A percentile compares a stretch with the other conserved stretches of the same genome.
Conservation (phyloP, 345 rosid genomes). For the Pseudoturritis turrita region DNA sequence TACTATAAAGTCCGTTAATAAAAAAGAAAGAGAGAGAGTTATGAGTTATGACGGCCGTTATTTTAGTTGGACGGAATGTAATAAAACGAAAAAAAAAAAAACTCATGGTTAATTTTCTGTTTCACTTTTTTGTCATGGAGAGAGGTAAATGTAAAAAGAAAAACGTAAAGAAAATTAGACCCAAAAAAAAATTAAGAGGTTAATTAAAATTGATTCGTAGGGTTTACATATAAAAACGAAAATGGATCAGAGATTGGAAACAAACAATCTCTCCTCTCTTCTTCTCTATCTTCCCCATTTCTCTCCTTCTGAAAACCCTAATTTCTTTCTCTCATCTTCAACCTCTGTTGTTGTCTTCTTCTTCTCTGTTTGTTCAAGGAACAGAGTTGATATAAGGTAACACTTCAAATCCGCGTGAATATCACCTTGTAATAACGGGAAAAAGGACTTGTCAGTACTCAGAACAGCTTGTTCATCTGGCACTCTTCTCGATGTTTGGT, state of each 20-base stretch:
- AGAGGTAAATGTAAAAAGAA: background rate
- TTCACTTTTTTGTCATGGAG: background rate
- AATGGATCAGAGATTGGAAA: conserved; percentile 25
- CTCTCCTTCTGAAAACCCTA: conserved; percentile 27
- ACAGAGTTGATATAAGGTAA: conserved; percentile 10
- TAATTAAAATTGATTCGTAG: conserved; percentile 18
- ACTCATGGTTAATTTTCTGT: background rate
- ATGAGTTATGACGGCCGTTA: conserved; percentile 30
- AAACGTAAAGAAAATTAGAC: conserved; percentile 1
- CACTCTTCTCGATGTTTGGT: background rate
- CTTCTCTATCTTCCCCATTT: conserved; percentile 9
- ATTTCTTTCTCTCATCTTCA: background rate
- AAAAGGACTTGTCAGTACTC: background rate
- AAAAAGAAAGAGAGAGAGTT: background rate
- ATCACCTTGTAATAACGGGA: background rate
- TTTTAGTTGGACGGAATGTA: conserved; percentile 21
- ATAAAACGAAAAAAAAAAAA: background rate
- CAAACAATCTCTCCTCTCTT: conserved; percentile 12
- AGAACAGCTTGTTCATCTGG: background rate
- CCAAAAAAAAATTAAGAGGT: background rate
- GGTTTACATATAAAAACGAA: conserved; percentile 32
- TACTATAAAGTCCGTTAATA: background rate
- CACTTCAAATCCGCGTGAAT: conserved; percentile 10
- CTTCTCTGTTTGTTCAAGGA: background rate
- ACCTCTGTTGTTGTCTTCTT: background rate